Conservation (phyloP, 306 rosid genomes). For the Morella rubra region DNA sequence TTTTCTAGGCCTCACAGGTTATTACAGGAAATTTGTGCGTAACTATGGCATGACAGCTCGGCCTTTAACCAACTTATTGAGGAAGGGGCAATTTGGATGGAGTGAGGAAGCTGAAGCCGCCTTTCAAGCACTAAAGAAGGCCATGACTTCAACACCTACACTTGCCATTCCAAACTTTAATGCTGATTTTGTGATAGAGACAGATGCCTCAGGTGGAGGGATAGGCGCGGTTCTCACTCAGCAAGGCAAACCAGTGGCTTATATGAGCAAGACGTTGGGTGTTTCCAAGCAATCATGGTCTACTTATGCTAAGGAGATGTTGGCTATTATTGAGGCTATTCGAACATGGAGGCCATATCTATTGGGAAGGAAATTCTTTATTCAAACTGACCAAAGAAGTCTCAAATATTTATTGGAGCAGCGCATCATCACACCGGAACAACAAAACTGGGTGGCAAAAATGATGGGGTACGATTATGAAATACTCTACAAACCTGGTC, state of each 20-base stretch:
- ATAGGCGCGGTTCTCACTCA: neutral
- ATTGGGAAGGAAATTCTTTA: too few relatives aligned
- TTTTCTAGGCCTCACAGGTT: neutral
- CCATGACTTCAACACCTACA: too few relatives aligned
- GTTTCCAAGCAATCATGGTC: neutral
- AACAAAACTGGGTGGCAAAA: too few relatives aligned
- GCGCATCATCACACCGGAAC: neutral
- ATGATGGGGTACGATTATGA: neutral
- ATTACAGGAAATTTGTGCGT: too few relatives aligned
- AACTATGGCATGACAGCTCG: neutral
- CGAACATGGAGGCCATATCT: neutral
- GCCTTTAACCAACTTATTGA: neutral
- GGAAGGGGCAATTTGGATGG: neutral
- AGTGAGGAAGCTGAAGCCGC: neutral
- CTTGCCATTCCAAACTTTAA: too few relatives aligned
- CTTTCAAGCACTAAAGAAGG: neutral
- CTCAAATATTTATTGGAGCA: neutral
- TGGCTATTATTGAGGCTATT: neutral
- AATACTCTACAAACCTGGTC: neutral
- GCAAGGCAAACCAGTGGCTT: neutral
- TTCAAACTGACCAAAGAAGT: neutral
- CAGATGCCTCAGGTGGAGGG: too few relatives aligned
- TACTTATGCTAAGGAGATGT: neutral
- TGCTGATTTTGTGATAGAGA: too few relatives aligned
- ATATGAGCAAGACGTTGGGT: neutral